These are phyloP conservation scores for Zostera marina DNA, from an alignment of 116 monocot species.

Conservation along the genomic window DNA sequence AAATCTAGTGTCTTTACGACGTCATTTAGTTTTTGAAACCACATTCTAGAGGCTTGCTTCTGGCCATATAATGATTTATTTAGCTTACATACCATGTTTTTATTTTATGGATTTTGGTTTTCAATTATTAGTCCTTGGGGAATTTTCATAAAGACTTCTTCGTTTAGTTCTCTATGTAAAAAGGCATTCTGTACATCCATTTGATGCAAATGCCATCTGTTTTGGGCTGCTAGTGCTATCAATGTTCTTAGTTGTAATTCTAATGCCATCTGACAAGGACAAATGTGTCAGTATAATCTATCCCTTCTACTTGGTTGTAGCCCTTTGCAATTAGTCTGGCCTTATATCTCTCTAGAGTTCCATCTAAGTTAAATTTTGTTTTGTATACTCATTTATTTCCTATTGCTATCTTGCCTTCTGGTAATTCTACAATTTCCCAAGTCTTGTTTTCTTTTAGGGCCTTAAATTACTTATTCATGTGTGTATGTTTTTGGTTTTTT, in stretches of 20 bases:
- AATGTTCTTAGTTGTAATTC: neutral
- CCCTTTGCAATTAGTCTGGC: slow-evolving; percentile 5
- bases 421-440: neutral
- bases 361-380: neutral
- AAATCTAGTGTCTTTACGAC: too few relatives aligned
- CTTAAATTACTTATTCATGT: neutral
- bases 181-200: neutral
- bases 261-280: neutral
- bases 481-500: neutral
- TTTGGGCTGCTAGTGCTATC: too few relatives aligned
- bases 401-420: neutral
- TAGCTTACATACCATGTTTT: neutral
- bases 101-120: neutral
- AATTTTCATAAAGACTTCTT: neutral
- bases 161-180: neutral
- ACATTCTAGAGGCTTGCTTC: neutral
- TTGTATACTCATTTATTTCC: slow-evolving; percentile 10
- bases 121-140: neutral
- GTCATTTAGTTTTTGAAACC: neutral
- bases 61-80: slow-evolving; percentile 4
- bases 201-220: neutral
- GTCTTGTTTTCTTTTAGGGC: neutral
- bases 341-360: neutral
- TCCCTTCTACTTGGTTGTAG: neutral
- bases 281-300: slow-evolving; percentile 4